Base-by-base conservation (phyloP, 108 stramenopile species). In the Tribonema minus region DNA sequence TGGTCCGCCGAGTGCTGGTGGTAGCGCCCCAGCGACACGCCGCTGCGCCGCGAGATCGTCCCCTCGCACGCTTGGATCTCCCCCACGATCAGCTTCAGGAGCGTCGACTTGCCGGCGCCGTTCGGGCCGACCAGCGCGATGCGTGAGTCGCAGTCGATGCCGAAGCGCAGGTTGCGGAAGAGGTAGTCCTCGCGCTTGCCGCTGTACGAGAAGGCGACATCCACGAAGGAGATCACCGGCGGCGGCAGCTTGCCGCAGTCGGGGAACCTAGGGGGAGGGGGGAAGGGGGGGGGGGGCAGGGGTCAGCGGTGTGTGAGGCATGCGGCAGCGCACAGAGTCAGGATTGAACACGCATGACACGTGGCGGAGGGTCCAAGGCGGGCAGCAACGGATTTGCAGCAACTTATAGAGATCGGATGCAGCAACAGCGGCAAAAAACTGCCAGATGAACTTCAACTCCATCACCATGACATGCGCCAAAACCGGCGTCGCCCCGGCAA, bases 1-100 rank as follows among this genome's bases (percentile, higher is more conserved):
- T 94, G 93, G 67, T 99, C 98, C 40, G 95, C 96, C 63, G 95
- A 96, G 74, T 99, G 98, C 90, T 99, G 98, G 62, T 96, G 95
- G 80, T 97, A 99, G 7, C 92, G 84, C 37, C 92, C 90, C 63
- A 98, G 96, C 70, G 91, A 87, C 61, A 97, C 81, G 82, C 97
- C 96, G 77, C 86, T 87, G 77, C 97, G 96, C 4, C 90, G 90
- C 80, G 94, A 94, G 36, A 98, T 88, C 37, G 83, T 87, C 15
- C 97, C 99, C 78, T 88, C 94, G 58, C 93, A 93, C 9, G 97
- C 95, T 60, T 66, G 39, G 60, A 98, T 83, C 28, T 96, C 93
- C 2, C 90, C 93, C 58, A 87, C 81, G 46, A 85, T 85, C 9
- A 85, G 79, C 84, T 85, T 54, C 9, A 54, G 46, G 15, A 54